A percentile compares a stretch with the other conserved stretches of the same genome.
Conservation (phyloP, 306 rosid species). For the Trichosanthes cucumerina region DNA sequence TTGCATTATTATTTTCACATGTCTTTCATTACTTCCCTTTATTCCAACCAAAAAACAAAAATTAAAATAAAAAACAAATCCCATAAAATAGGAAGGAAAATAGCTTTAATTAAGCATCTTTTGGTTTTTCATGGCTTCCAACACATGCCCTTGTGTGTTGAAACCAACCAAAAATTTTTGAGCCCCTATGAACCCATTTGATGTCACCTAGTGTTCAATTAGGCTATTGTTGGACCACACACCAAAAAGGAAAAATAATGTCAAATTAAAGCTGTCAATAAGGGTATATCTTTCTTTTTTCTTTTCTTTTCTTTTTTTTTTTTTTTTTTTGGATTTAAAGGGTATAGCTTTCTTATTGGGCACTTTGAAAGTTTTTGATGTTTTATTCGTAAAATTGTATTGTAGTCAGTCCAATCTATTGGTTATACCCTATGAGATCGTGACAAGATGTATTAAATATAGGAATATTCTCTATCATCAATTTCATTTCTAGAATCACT, state of each 20-base stretch:
- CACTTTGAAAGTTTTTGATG: not conserved
- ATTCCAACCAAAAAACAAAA: not conserved
- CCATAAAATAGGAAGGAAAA: not conserved
- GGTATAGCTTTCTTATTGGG: not conserved
- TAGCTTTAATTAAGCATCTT: not conserved
- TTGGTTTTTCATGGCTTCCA: not conserved
- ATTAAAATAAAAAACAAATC: not conserved
- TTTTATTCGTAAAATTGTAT: not conserved
- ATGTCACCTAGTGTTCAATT: not conserved
- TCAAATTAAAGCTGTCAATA: not conserved
- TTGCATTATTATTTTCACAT: not conserved
- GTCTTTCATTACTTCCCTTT: not conserved
- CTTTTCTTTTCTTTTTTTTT: too few species aligned
- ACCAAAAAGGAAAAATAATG: not conserved
- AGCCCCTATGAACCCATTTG: not conserved
- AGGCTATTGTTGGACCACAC: conserved; percentile 9
- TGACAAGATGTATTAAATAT: not conserved
- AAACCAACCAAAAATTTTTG: not conserved
- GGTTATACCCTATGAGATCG: not conserved
- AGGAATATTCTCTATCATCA: not conserved
- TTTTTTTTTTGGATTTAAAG: too few species aligned
- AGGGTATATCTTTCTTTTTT: not conserved
- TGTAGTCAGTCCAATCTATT: not conserved
- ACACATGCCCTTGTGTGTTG: not conserved
- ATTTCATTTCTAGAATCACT: not conserved